A percentile compares a stretch with the other conserved stretches of the same genome.
Evolutionary conservation across 345 rosid species (phyloP).

Genomic region (Lepidium aucheri): DNA sequence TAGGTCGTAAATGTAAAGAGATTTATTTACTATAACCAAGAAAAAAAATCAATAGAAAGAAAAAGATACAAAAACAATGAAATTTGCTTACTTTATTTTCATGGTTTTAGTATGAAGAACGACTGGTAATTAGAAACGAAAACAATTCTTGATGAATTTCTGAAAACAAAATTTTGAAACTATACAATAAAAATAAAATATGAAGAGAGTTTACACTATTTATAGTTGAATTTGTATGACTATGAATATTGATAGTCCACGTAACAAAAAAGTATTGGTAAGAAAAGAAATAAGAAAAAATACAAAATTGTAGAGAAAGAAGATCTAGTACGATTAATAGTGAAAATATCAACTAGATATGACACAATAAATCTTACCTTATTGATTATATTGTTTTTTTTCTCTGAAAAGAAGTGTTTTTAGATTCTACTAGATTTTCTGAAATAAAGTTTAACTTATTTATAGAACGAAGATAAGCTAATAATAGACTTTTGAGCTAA

Average conservation of each 20-base stretch:
- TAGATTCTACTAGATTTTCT: too few species aligned
- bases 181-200: not conserved
- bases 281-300: not conserved
- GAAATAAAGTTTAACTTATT: too few species aligned
- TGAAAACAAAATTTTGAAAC: not conserved
- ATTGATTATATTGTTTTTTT: too few species aligned
- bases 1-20: too few species aligned
- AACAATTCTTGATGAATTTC: not conserved
- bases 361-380: too few species aligned
- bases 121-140: not conserved
- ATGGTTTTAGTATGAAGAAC: too few species aligned
- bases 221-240: not conserved
- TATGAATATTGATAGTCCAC: not conserved
- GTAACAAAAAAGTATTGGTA: not conserved
- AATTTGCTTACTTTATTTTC: slow-evolving; percentile 5
- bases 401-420: too few species aligned
- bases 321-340: too few species aligned
- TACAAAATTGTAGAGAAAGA: too few species aligned
- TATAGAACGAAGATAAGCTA: too few species aligned
- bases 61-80: not conserved
- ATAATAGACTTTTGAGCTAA: too few species aligned
- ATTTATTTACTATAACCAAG: not conserved
- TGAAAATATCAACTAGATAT: too few species aligned
- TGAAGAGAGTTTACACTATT: not conserved
- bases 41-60: not conserved